These are phyloP conservation scores for Sechiopsis laciniata DNA, from an alignment of 306 rosid genomes.

Conservation along the genomic window DNA sequence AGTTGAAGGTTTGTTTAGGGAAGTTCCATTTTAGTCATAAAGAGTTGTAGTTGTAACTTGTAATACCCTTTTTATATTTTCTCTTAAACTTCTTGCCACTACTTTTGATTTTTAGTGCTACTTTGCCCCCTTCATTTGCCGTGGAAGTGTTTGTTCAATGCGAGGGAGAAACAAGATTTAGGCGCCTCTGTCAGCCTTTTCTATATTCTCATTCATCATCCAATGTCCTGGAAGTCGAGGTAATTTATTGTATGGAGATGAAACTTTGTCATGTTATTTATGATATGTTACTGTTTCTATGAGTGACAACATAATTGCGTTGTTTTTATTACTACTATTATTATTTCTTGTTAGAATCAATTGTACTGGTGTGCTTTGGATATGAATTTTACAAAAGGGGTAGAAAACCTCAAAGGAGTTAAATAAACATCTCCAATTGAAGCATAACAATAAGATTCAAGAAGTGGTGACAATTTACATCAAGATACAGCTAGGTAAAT, in stretches of 20 bases:
- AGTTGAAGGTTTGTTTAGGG: neutral
- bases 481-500: neutral
- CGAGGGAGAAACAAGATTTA: slow-evolving; percentile 97
- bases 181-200: slow-evolving; percentile 95
- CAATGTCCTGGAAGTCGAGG: slow-evolving; percentile 98
- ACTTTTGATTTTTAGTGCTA: slow-evolving; percentile 54
- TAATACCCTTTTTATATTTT: slow-evolving; percentile 6
- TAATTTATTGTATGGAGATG: slow-evolving; percentile 25
- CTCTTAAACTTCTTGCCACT: neutral
- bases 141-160: slow-evolving; percentile 94
- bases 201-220: slow-evolving; percentile 96
- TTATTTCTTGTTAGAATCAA: neutral
- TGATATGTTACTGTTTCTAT: neutral
- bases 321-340: neutral
- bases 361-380: neutral
- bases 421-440: neutral
- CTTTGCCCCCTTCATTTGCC: slow-evolving; percentile 98
- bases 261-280: neutral
- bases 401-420: neutral
- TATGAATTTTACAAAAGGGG: neutral
- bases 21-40: neutral
- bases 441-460: neutral
- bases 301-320: neutral
- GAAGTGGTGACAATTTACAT: neutral
- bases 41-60: neutral